Evolutionary conservation across 2,329 filamentous ascomycete genomes (phyloP).

Genomic region (Fusarium sp.): DNA sequence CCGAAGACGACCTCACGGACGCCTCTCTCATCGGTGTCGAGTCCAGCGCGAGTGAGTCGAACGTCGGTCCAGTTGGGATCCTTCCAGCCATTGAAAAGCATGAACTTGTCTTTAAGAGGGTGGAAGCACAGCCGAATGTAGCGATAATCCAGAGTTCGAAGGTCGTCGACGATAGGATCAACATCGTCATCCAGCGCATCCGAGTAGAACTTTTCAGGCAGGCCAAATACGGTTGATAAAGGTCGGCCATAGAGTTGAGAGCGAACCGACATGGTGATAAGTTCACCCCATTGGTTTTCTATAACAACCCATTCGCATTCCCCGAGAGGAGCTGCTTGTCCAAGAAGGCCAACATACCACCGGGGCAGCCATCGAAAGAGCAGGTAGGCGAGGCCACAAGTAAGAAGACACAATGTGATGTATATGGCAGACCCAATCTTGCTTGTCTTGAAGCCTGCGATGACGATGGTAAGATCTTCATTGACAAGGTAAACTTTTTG

Average conservation of each 20-base stretch:
- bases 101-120: constrained; percentile 88
- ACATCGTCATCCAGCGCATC: constrained; percentile 72
- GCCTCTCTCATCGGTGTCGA: constrained; percentile 91
- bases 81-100: constrained; percentile 91
- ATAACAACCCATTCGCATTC: constrained; percentile 93
- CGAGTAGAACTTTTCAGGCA: constrained; percentile 71
- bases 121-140: constrained; percentile 96
- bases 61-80: constrained; percentile 91
- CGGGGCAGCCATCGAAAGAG: constrained; percentile 90
- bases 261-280: constrained; percentile 80
- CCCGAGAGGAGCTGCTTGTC: constrained; percentile 76
- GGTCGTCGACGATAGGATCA: constrained; percentile 81
- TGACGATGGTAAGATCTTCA: constrained; percentile 93
- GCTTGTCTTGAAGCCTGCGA: constrained; percentile 91
- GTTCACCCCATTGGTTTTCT: constrained; percentile 98
- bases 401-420: constrained; percentile 77
- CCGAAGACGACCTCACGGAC: constrained; percentile 90
- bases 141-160: constrained; percentile 89
- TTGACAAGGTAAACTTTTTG: constrained; percentile 96
- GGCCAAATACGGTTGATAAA: constrained; percentile 76
- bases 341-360: constrained; percentile 85
- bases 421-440: constrained; percentile 78
- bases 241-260: constrained; percentile 67
- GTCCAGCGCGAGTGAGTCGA: constrained; percentile 79
- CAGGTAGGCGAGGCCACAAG: constrained; percentile 85